These are phyloP conservation scores for Fraxinus cuspidata DNA, from an alignment of 257 asterid species.

Conservation along the genomic window DNA sequence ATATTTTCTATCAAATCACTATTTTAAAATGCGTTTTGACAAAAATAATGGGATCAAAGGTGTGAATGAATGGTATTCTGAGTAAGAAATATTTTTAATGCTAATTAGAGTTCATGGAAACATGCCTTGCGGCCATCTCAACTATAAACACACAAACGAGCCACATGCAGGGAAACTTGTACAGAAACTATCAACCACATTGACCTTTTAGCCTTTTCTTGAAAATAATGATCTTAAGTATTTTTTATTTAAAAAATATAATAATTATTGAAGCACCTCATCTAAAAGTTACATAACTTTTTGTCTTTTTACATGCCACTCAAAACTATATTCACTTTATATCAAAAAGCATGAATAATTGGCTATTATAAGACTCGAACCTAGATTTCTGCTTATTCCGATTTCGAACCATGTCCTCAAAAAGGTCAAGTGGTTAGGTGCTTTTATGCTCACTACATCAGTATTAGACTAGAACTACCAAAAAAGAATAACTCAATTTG, in stretches of 20 bases:
- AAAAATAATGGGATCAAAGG: no score
- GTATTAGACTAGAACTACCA: not conserved
- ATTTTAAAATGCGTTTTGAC: no score
- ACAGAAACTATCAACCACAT: not conserved
- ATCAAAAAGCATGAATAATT: not conserved
- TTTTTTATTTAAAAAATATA: no score
- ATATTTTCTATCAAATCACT: no score
- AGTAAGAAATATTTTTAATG: no score
- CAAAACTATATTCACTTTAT: not conserved
- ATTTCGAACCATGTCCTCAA: not conserved
- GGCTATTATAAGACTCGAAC: no score
- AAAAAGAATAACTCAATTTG: constrained; percentile 7
- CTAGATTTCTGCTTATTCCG: not conserved
- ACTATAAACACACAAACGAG: no score
- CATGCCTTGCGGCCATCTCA: no score
- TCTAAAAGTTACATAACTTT: not conserved
- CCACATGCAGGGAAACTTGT: no score
- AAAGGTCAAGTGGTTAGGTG: not conserved
- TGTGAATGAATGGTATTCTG: no score
- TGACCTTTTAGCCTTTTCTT: not conserved
- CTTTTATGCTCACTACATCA: constrained; percentile 3
- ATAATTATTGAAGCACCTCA: not conserved
- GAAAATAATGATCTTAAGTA: no score
- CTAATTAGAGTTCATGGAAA: no score
- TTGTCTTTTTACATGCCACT: not conserved